Percentiles rank a stretch among this genome's conserved stretches.
Conservation (phyloP, 208 protist genomes). For the Acanthamoeba royreba region DNA sequence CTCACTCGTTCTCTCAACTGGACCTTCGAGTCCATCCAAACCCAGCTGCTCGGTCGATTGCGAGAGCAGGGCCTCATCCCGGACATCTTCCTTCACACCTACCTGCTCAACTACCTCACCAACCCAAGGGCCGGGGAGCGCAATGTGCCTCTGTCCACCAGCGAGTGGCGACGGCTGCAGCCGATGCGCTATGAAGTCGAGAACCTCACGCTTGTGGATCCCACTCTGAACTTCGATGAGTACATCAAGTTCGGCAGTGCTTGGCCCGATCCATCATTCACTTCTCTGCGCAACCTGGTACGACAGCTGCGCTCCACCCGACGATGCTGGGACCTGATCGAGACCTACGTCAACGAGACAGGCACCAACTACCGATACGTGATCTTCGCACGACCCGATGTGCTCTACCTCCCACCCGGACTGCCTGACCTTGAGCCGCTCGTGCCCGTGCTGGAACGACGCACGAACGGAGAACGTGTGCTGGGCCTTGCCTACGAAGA, state of each 20-base stretch:
- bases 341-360: not conserved
- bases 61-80: not conserved
- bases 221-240: not conserved
- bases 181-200: not conserved
- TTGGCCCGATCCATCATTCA: not conserved
- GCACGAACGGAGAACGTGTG: not conserved
- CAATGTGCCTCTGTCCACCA: not conserved
- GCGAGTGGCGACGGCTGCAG: not conserved
- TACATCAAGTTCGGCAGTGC: not conserved
- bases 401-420: not conserved
- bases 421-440: not conserved
- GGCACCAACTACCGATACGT: not conserved
- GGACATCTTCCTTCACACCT: not conserved
- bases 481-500: not conserved
- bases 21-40: not conserved
- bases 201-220: not conserved
- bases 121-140: not conserved
- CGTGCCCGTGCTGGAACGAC: not conserved
- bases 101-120: not conserved
- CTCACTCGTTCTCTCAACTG: not conserved
- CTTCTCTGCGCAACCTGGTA: not conserved
- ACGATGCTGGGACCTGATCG: not conserved
- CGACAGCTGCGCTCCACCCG: not conserved
- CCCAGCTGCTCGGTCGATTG: not conserved
- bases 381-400: not conserved